Conservation (phyloP, 169 alveolate species). For the Plasmodium reichenowi region DNA sequence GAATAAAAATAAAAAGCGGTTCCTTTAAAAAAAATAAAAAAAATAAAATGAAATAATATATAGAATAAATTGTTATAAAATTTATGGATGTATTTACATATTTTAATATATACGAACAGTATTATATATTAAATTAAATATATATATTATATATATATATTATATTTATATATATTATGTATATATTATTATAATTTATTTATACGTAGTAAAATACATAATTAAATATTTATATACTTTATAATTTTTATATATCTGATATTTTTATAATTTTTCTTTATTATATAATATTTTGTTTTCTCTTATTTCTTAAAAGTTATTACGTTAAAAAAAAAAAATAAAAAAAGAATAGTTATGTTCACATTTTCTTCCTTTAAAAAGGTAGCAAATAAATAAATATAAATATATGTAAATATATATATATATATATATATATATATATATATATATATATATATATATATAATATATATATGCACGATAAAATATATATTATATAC, state of each 20-base stretch:
- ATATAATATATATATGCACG: background rate
- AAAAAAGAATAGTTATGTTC: constrained; percentile 36
- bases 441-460: background rate
- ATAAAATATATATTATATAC: background rate
- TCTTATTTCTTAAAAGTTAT: background rate
- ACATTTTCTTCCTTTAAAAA: constrained; percentile 69
- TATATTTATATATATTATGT: background rate
- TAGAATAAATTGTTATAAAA: background rate
- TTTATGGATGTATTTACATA: background rate
- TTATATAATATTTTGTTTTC: constrained; percentile 2
- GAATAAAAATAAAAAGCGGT: background rate
- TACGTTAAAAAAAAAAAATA: background rate
- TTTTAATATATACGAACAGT: background rate
- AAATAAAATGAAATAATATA: background rate
- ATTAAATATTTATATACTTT: constrained; percentile 1
- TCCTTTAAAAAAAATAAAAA: background rate
- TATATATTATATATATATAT: background rate
- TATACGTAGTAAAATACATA: background rate
- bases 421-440: background rate
- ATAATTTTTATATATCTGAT: background rate
- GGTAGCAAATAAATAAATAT: constrained; percentile 34
- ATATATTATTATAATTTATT: background rate
- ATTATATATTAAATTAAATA: background rate
- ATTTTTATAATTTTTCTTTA: background rate
- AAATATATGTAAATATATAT: background rate